These are phyloP conservation scores for Penicillium canariense DNA, from an alignment of 495 filamentous ascomycete species.

Conservation along the genomic window DNA sequence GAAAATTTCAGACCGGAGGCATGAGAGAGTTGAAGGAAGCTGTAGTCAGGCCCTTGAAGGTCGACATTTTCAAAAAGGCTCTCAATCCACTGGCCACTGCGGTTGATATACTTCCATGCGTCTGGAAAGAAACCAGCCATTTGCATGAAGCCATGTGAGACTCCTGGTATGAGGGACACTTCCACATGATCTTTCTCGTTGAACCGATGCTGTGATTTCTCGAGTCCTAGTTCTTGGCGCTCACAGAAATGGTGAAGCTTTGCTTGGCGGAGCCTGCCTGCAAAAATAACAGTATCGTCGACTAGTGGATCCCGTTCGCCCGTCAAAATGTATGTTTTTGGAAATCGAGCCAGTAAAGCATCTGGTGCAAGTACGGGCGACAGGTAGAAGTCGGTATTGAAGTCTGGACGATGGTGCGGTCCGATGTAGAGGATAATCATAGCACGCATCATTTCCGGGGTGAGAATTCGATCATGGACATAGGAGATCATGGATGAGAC, in stretches of 20 bases:
- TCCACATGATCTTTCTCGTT: constrained; percentile 77
- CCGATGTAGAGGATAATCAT: constrained; percentile 99
- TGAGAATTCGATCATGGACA: constrained; percentile 91
- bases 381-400: constrained; percentile 84
- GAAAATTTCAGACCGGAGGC: background rate
- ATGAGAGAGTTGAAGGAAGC: constrained; percentile 16
- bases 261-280: constrained; percentile 77
- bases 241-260: constrained; percentile 67
- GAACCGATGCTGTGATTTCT: constrained; percentile 53
- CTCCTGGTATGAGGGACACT: constrained; percentile 78
- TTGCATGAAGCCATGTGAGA: constrained; percentile 90
- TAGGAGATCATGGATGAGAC: constrained; percentile 97
- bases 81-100: constrained; percentile 73
- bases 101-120: constrained; percentile 75
- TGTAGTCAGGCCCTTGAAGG: constrained; percentile 26
- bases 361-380: constrained; percentile 89
- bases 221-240: constrained; percentile 61
- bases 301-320: constrained; percentile 94
- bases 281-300: constrained; percentile 95
- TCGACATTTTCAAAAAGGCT: constrained; percentile 61
- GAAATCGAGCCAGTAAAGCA: constrained; percentile 73
- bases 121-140: constrained; percentile 85
- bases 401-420: constrained; percentile 87
- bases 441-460: constrained; percentile 97
- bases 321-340: constrained; percentile 88